phyloP scores from a whole-genome alignment of 257 asterid genomes.

The Penstemon newberryi region DNA sequence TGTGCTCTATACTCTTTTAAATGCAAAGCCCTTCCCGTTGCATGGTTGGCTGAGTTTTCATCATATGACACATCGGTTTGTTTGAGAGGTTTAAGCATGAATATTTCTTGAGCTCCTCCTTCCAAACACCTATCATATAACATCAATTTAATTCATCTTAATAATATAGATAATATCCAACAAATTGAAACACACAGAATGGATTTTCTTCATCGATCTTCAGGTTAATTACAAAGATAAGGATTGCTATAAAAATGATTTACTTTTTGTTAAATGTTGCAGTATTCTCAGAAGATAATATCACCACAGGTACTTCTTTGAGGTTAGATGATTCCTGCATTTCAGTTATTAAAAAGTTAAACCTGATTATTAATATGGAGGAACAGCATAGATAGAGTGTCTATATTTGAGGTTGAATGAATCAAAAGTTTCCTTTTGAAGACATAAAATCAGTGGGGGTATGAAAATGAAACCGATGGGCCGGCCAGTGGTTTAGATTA shows the following conservation, averaged over 20 bases:
- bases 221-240: neutral
- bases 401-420: no score
- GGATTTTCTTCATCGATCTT: neutral
- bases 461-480: no score
- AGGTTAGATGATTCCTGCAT: constrained; percentile 41
- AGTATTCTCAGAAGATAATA: constrained; percentile 42
- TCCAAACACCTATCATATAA: constrained; percentile 35
- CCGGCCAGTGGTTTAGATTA: no score
- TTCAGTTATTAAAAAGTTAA: neutral
- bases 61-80: constrained; percentile 40
- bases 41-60: neutral
- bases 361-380: no score
- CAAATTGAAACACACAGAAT: neutral
- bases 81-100: constrained; percentile 44
- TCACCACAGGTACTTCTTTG: constrained; percentile 41
- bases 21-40: no score
- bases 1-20: no score
- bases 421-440: no score
- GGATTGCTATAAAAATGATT: constrained; percentile 10
- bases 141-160: neutral
- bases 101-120: constrained; percentile 39
- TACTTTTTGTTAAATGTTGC: constrained; percentile 37
- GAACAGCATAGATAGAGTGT: no score
- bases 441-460: no score
- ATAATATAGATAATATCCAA: neutral